These are phyloP conservation scores for Abortiporus biennis DNA, from an alignment of 1,284 basidiomycete species.

Conservation along the genomic window DNA sequence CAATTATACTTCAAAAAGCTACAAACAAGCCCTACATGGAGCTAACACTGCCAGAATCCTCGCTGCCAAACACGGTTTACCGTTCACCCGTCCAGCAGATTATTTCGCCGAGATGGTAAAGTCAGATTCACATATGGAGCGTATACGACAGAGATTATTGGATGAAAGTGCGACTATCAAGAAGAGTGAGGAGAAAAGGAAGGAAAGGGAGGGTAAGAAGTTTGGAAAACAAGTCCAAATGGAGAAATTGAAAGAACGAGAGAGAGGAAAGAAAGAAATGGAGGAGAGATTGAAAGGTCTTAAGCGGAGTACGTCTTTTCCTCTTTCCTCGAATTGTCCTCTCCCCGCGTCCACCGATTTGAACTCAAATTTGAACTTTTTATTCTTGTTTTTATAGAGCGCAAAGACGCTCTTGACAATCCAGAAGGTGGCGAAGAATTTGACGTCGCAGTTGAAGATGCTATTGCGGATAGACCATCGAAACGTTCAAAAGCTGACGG, in stretches of 20 bases:
- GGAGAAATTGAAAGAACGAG: slow-evolving; percentile 78
- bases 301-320: slow-evolving; percentile 71
- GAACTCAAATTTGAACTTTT: slow-evolving; percentile 4
- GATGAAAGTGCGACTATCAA: slow-evolving; percentile 90
- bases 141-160: slow-evolving; percentile 85
- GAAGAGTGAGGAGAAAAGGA: slow-evolving; percentile 86
- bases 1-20: slow-evolving; percentile 43
- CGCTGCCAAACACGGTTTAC: slow-evolving; percentile 69
- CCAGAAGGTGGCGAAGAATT: slow-evolving; percentile 70
- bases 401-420: slow-evolving; percentile 78
- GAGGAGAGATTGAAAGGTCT: slow-evolving; percentile 78
- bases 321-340: not conserved
- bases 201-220: slow-evolving; percentile 94
- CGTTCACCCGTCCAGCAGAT: slow-evolving; percentile 91
- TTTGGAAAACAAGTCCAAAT: slow-evolving; percentile 96
- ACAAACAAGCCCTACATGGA: slow-evolving; percentile 90
- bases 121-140: slow-evolving; percentile 96
- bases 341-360: slow-evolving; percentile 1
- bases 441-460: slow-evolving; percentile 83
- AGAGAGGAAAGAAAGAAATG: slow-evolving; percentile 75
- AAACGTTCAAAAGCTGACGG: slow-evolving; percentile 47
- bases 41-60: slow-evolving; percentile 73
- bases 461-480: slow-evolving; percentile 67
- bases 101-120: slow-evolving; percentile 99
- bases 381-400: slow-evolving; percentile 41